A percentile compares a stretch with the other conserved stretches of the same genome.
Conservation (phyloP, 352 stramenopile species). For the Thraustochytrium striatum region DNA sequence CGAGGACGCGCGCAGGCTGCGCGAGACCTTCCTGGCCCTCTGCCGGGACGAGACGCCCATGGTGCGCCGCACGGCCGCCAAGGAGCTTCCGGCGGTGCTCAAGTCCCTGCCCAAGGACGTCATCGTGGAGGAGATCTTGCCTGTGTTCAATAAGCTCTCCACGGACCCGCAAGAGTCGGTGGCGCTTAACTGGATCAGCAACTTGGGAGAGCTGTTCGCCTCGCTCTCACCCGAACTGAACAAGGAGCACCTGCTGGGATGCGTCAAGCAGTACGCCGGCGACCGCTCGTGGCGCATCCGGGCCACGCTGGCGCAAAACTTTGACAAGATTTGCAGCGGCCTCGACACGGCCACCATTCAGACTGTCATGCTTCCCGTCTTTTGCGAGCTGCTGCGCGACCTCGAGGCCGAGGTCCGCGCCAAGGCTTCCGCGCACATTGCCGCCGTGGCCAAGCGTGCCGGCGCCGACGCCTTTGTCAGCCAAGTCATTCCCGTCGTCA, state of each 20-base stretch:
- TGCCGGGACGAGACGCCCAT: conserved; percentile 79
- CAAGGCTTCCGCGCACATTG: conserved; percentile 72
- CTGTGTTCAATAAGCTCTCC: conserved; percentile 70
- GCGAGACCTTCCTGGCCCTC: conserved; percentile 72
- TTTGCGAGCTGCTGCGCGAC: conserved; percentile 74
- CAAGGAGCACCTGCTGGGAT: conserved; percentile 66
- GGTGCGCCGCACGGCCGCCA: conserved; percentile 69
- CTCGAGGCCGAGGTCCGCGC: conserved; percentile 73
- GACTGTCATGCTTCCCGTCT: conserved; percentile 70
- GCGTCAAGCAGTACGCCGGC: conserved; percentile 71
- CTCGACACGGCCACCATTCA: conserved; percentile 74
- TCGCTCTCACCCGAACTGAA: conserved; percentile 70
- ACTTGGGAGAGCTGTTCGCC: conserved; percentile 69
- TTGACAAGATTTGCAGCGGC: conserved; percentile 51
- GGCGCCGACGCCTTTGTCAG: conserved; percentile 69
- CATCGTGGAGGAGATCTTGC: conserved; percentile 64
- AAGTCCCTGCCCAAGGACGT: conserved; percentile 63
- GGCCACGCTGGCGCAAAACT: conserved; percentile 77
- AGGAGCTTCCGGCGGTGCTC: conserved; percentile 67
- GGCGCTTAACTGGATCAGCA: conserved; percentile 73
- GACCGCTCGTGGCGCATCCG: conserved; percentile 77
- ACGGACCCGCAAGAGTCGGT: conserved; percentile 76
- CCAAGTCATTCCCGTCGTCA: conserved; percentile 64
- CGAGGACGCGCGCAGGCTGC: conserved; percentile 69
- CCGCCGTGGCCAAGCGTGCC: conserved; percentile 72